A percentile compares a stretch with the other conserved stretches of the same genome.
phyloP scores from a whole-genome alignment of 129 eudicot genomes.

The Kitagawia praeruptora region DNA sequence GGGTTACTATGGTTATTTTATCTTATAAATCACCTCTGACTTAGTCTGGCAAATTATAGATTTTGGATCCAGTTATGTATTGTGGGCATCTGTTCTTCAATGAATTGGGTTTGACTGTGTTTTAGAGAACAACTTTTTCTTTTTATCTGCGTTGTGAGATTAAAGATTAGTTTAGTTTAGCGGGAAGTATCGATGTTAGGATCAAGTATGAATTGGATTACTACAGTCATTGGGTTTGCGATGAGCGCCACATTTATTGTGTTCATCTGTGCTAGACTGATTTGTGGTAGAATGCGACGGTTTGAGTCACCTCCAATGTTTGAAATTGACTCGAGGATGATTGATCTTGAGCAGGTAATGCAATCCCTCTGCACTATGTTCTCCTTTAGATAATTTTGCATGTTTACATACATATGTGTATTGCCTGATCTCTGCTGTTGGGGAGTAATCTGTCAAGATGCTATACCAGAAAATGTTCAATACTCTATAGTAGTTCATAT shows the following conservation, averaged over 20 bases:
- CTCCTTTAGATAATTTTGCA: not conserved
- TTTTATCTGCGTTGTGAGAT: not conserved
- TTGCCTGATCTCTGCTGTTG: not conserved
- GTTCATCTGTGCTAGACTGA: slow-evolving; percentile 82
- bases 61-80: not conserved
- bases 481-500: not conserved
- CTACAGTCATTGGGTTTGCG: slow-evolving; percentile 88
- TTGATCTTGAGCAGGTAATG: slow-evolving; percentile 85
- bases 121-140: not conserved
- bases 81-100: not conserved
- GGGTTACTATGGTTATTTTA: slow-evolving; percentile 1
- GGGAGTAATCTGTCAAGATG: not conserved
- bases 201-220: slow-evolving; percentile 62
- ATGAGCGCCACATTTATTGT: slow-evolving; percentile 96
- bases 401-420: not conserved
- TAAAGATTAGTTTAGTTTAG: not conserved
- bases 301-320: slow-evolving; percentile 47
- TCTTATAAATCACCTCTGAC: not conserved
- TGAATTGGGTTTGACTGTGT: not conserved
- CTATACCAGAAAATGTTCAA: not conserved
- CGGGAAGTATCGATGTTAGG: slow-evolving; percentile 42
- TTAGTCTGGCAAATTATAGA: not conserved
- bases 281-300: slow-evolving; percentile 77
- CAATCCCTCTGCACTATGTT: slow-evolving; percentile 5
- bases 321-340: slow-evolving; percentile 54